These are phyloP conservation scores for Lodderomyces pseudojiufengensis DNA, from an alignment of 1,139 yeast species.

Conservation along the genomic window DNA sequence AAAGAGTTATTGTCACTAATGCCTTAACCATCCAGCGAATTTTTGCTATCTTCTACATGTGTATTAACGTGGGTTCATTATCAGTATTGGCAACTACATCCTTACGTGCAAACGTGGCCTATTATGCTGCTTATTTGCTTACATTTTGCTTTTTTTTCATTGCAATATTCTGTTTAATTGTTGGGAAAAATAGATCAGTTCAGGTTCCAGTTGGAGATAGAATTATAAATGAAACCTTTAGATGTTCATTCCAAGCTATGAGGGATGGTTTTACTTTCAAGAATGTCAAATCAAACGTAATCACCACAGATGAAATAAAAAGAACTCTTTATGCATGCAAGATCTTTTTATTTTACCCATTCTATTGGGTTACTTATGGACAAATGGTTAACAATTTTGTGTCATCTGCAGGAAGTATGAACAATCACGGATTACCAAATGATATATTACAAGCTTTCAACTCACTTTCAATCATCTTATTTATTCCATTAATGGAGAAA, in stretches of 20 bases:
- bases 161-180: slow-evolving; percentile 51
- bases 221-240: slow-evolving; percentile 55
- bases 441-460: slow-evolving; percentile 63
- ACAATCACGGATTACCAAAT: slow-evolving; percentile 60
- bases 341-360: slow-evolving; percentile 58
- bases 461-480: slow-evolving; percentile 57
- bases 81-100: slow-evolving; percentile 43
- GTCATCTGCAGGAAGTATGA: slow-evolving; percentile 64
- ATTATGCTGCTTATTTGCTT: slow-evolving; percentile 46
- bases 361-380: slow-evolving; percentile 66
- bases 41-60: slow-evolving; percentile 40
- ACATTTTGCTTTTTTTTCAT: slow-evolving; percentile 67
- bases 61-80: slow-evolving; percentile 41
- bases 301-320: slow-evolving; percentile 52
- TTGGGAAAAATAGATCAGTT: slow-evolving; percentile 57
- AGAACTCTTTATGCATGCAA: slow-evolving; percentile 60
- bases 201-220: slow-evolving; percentile 63
- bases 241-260: slow-evolving; percentile 42
- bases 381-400: slow-evolving; percentile 65
- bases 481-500: slow-evolving; percentile 58
- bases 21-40: slow-evolving; percentile 41
- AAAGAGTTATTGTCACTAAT: slow-evolving; percentile 39
- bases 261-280: slow-evolving; percentile 50
- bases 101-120: no score
- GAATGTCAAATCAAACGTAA: slow-evolving; percentile 51